phyloP scores from a whole-genome alignment of 306 rosid species.

The Carpinus fangiana region DNA sequence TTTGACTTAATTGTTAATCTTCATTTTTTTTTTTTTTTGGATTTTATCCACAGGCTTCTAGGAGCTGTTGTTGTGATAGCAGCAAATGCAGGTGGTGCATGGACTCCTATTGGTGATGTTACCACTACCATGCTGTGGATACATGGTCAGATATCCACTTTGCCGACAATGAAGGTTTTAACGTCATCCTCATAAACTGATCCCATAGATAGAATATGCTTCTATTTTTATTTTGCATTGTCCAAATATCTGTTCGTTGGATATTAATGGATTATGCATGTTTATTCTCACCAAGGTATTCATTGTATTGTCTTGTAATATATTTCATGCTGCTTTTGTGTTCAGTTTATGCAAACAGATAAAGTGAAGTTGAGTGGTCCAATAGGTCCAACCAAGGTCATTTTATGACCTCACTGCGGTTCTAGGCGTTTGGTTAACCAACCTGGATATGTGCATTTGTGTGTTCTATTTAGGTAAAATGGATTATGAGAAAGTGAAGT shows the following conservation, averaged over 20 bases:
- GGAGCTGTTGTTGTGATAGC: conserved; percentile 97
- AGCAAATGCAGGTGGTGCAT: conserved; percentile 98
- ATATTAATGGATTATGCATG: not conserved
- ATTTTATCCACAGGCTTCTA: conserved; percentile 70
- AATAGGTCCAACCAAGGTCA: not conserved
- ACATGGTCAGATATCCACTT: conserved; percentile 87
- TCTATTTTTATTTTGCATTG: not conserved
- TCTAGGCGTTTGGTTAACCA: not conserved
- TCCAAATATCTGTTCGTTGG: not conserved
- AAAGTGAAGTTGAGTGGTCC: not conserved
- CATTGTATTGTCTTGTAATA: not conserved
- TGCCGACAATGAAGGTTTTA: conserved; percentile 76
- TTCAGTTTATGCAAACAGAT: not conserved
- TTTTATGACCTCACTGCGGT: not conserved
- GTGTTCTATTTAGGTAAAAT: not conserved
- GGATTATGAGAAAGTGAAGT: not conserved
- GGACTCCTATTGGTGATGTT: conserved; percentile 99
- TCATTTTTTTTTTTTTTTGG: conserved; percentile 28
- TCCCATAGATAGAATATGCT: not conserved
- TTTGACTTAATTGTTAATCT: not conserved
- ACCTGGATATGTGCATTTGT: not conserved
- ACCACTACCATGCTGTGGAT: conserved; percentile 99
- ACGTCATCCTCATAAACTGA: conserved; percentile 6
- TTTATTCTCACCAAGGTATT: not conserved
- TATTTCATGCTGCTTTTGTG: not conserved